A percentile compares a stretch with the other conserved stretches of the same genome.
phyloP scores from a whole-genome alignment of 148 eudicot species.

The Mesembryanthemum crystallinum region DNA sequence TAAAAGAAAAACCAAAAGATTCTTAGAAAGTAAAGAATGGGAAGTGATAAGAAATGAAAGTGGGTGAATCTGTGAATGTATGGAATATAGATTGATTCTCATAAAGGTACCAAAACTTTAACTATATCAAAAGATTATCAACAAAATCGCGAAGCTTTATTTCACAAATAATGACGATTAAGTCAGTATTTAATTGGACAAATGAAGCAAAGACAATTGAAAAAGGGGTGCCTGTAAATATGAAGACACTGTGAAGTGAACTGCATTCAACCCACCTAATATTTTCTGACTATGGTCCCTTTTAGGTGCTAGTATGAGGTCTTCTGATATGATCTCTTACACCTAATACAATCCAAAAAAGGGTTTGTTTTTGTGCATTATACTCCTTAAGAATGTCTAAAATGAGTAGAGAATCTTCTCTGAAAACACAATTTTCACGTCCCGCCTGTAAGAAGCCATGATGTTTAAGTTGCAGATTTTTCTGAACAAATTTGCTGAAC shows the following conservation, averaged over 20 bases:
- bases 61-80: too few relatives aligned
- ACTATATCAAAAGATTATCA: background rate
- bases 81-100: too few relatives aligned
- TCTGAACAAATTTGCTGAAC: background rate
- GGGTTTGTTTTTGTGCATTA: background rate
- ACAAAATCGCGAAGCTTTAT: background rate
- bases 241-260: background rate
- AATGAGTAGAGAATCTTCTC: background rate
- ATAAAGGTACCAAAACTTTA: too few relatives aligned
- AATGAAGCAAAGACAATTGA: background rate
- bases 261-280: background rate
- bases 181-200: background rate
- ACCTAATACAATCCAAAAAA: background rate
- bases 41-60: too few relatives aligned
- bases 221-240: background rate
- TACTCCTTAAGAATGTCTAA: background rate
- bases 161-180: background rate
- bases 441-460: background rate
- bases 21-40: too few relatives aligned
- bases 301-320: background rate
- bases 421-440: background rate
- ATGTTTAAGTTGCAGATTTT: background rate
- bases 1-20: too few relatives aligned
- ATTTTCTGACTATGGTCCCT: background rate
- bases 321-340: background rate